Evolutionary conservation across 345 rosid genomes (phyloP).

Genomic region (Excoecaria cochinchinensis): DNA sequence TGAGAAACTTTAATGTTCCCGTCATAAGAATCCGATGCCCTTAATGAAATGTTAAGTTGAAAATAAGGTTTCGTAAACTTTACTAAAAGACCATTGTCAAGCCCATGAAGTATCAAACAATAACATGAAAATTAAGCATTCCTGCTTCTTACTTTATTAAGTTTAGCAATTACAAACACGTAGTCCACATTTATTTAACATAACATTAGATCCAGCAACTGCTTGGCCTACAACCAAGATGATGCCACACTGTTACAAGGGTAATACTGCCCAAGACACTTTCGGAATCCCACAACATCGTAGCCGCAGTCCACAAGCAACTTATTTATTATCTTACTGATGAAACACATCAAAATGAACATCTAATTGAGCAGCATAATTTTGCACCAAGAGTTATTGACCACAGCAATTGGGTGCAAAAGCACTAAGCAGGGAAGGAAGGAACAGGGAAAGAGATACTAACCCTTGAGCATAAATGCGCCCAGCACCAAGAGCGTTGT

Average conservation of each 20-base stretch:
- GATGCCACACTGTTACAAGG: neutral
- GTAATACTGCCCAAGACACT: neutral
- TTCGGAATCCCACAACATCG: neutral
- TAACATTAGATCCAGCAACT: neutral
- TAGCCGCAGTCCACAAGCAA: neutral
- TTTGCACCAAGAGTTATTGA: neutral
- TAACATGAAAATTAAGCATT: neutral
- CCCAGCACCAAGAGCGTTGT: constrained; percentile 98
- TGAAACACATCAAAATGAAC: neutral
- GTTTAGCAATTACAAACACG: neutral
- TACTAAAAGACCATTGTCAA: neutral
- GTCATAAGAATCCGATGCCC: neutral
- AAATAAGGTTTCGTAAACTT: neutral
- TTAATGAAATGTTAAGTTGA: neutral
- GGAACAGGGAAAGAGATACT: constrained; percentile 4
- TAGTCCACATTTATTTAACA: neutral
- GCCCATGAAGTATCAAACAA: neutral
- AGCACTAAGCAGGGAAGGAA: neutral
- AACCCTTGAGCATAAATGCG: constrained; percentile 93
- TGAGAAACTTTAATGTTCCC: neutral
- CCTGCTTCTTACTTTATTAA: neutral
- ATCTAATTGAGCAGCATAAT: neutral
- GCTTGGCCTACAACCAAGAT: neutral
- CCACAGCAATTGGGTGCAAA: neutral
- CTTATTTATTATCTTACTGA: neutral